A percentile compares a stretch with the other conserved stretches of the same genome.
These are phyloP conservation scores for Tricholoma terreum DNA, from an alignment of 768 basidiomycete species.

Conservation along the genomic window DNA sequence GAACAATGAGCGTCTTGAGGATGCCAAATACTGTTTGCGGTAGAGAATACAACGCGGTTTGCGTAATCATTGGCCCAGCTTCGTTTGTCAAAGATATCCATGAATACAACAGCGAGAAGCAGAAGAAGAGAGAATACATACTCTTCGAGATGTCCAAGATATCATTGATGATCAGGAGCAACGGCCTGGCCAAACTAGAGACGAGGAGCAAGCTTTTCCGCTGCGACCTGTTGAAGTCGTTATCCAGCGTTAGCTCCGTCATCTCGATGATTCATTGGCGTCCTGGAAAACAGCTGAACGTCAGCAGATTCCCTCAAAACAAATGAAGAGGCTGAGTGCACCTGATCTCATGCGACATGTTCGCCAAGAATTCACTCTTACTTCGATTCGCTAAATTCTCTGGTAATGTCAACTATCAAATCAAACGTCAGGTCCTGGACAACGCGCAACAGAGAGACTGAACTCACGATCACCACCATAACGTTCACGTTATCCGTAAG, in stretches of 20 bases:
- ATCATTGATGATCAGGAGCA: constrained; percentile 97
- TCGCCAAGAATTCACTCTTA: constrained; percentile 99
- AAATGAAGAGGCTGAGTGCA: constrained; percentile 37
- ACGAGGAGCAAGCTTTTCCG: constrained; percentile 94
- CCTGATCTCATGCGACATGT: constrained; percentile 96
- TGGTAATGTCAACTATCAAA: too few relatives aligned
- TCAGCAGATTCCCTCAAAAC: too few relatives aligned
- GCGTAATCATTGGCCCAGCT: constrained; percentile 99
- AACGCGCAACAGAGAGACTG: too few relatives aligned
- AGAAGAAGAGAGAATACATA: constrained; percentile 37
- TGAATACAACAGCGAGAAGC: constrained; percentile 7
- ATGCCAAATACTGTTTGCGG: constrained; percentile 98
- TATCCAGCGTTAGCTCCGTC: constrained; percentile 97
- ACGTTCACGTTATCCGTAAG: constrained; percentile 94
- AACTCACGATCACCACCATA: constrained; percentile 95
- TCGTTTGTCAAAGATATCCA: constrained; percentile 60
- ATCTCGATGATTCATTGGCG: constrained; percentile 99
- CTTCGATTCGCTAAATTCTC: constrained; percentile 92
- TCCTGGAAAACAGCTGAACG: too few relatives aligned
- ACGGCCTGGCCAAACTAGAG: constrained; percentile 87
- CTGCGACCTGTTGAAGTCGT: constrained; percentile 91
- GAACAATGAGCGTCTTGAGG: constrained; percentile 95
- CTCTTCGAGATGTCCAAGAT: constrained; percentile 99
- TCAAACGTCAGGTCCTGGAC: too few relatives aligned
- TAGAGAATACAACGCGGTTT: constrained; percentile 93